Base-by-base conservation (phyloP, 495 filamentous ascomycete genomes). In the Saxophila tyrrhenica region DNA sequence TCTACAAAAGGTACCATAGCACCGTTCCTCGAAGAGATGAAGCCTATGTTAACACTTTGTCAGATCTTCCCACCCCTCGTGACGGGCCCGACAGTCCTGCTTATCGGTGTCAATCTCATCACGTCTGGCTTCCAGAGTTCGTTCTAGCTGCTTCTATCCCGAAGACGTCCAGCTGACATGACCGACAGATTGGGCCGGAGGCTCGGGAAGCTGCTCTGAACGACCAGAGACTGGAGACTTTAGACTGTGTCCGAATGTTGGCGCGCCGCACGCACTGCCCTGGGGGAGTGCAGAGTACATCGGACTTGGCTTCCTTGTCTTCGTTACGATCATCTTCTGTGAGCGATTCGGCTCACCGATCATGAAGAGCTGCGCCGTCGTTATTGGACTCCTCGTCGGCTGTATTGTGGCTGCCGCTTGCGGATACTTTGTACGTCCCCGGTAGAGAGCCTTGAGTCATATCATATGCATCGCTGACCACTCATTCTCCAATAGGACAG, bases 221-320 rank as follows among this genome's bases (percentile, higher is more conserved):
- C 68, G 77, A 25, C 79, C 82, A 5, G 69, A 72, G 9, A 66
- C 67, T 2, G 79, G 82, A 7, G 66, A 73, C 51, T 86, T 72
- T 60, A 69, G 73, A 5, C 65, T 83, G 35, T 95, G 90, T 64
- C 89, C 90, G 0, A 77, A 72, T 55, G 79, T 83, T 25, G 65
- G 68, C 24, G 86, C 87, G 0, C 87, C 90, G 17, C 86, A 88
- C 60, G 77, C 90, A 19, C 74, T 95, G 0, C 85, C 85, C 0
- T 96, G 90, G 90, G 90, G 89, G 19, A 85, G 82, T 43, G 75
- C 89, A 13, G 80, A 94, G 67, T 94, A 88, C 64, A 83, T 96
- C 45, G 89, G 89, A 2, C 79, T 96, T 1, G 90, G 90, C 0
- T 94, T 96, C 72, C 79, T 82, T 22, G 89, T 94, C 39, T 95